These are phyloP conservation scores for Aureobasidium musti DNA, from an alignment of 2,329 filamentous ascomycete species.

Conservation along the genomic window DNA sequence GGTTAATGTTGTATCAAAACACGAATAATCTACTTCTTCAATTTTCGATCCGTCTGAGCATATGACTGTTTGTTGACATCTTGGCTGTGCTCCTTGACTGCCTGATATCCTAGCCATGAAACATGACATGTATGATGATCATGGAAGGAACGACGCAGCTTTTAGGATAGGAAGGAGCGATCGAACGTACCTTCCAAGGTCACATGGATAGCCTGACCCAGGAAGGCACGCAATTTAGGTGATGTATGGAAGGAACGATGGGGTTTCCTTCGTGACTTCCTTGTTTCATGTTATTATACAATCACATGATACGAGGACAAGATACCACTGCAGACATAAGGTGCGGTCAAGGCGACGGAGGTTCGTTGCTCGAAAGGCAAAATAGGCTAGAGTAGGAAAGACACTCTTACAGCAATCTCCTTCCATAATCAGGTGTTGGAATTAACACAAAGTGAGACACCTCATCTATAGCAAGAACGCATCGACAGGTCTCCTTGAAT, in stretches of 20 bases:
- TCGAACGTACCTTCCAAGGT: neutral
- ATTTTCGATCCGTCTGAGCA: neutral
- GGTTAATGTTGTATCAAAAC: constrained; percentile 5
- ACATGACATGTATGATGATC: neutral
- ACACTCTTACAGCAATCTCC: neutral
- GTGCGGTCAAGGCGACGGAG: neutral
- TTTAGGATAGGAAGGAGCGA: neutral
- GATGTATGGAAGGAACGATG: neutral
- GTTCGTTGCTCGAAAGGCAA: too few species aligned
- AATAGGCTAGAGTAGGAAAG: neutral
- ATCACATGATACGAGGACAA: neutral
- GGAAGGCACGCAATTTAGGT: too few species aligned
- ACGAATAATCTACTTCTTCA: neutral
- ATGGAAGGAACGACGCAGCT: neutral
- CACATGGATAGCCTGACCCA: neutral
- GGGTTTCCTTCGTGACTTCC: neutral
- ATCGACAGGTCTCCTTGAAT: neutral
- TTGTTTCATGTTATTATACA: neutral
- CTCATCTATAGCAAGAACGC: neutral
- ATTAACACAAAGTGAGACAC: neutral
- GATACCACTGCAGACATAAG: neutral
- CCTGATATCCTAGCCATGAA: neutral
- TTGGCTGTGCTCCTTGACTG: neutral
- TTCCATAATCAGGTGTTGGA: neutral
- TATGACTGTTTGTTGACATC: neutral